phyloP scores from a whole-genome alignment of 108 stramenopile genomes.

The Parietichytrium sp. region DNA sequence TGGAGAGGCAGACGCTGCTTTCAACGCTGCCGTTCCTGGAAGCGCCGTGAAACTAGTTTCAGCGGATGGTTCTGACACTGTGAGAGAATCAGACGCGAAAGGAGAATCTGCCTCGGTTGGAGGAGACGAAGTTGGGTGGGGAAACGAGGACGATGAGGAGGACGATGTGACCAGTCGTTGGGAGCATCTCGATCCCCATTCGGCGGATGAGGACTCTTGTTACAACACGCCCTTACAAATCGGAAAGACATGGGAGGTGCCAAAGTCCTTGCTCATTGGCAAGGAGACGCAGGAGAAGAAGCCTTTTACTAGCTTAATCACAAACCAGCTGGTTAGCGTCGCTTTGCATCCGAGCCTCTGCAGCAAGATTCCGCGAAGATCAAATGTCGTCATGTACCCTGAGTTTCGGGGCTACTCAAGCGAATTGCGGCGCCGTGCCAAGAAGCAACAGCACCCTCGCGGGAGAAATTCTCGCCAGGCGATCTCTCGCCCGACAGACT shows the following conservation, averaged over 20 bases:
- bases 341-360: background rate
- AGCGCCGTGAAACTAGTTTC: too few species aligned
- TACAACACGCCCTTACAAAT: background rate
- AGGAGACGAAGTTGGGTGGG: background rate
- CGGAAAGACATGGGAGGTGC: slow-evolving; percentile 39
- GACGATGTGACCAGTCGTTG: slow-evolving; percentile 49
- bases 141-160: slow-evolving; percentile 19
- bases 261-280: background rate
- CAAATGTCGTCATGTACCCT: slow-evolving; percentile 2
- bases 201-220: slow-evolving; percentile 17
- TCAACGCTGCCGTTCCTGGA: too few species aligned
- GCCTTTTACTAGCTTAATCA: background rate
- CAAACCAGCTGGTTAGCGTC: background rate
- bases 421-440: background rate
- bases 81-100: too few species aligned
- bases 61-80: too few species aligned
- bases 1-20: too few species aligned
- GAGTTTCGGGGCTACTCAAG: background rate
- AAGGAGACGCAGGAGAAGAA: slow-evolving; percentile 33
- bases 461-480: background rate
- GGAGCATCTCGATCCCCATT: slow-evolving; percentile 44
- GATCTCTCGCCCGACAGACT: slow-evolving; percentile 27
- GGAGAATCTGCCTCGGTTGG: slow-evolving; percentile 8
- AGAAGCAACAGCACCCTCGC: background rate
- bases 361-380: background rate